These are phyloP conservation scores for Omphalotus olearius DNA, from an alignment of 1,284 basidiomycete species.

Conservation along the genomic window DNA sequence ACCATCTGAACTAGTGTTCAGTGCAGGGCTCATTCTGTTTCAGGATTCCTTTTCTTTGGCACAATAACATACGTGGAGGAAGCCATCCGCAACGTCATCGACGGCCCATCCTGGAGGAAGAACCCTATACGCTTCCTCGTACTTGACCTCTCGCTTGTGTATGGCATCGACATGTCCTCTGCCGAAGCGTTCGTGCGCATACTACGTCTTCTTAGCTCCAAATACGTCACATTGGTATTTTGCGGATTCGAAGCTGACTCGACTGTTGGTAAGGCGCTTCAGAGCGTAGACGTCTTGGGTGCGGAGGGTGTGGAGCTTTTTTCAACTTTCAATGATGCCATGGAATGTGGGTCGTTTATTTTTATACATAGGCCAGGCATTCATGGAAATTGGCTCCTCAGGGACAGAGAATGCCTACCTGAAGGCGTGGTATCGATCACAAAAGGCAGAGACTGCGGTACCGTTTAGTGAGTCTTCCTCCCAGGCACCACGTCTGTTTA, in stretches of 20 bases:
- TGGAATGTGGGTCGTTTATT: constrained; percentile 79
- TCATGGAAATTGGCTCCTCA: constrained; percentile 23
- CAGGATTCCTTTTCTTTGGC: constrained; percentile 93
- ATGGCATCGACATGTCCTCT: constrained; percentile 91
- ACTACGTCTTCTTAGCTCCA: constrained; percentile 76
- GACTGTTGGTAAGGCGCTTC: constrained; percentile 65
- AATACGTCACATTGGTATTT: constrained; percentile 81
- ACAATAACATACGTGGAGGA: constrained; percentile 89
- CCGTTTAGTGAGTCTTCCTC: constrained; percentile 28
- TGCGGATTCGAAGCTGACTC: constrained; percentile 76
- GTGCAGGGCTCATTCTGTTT: neutral
- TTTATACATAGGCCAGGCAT: neutral
- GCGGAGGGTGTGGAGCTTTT: constrained; percentile 82
- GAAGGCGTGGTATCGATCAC: constrained; percentile 67
- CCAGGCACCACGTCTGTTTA: neutral
- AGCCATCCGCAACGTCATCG: constrained; percentile 70
- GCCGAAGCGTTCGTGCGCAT: constrained; percentile 94
- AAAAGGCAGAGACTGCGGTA: constrained; percentile 47
- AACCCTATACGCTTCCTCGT: constrained; percentile 89
- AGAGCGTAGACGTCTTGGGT: constrained; percentile 63
- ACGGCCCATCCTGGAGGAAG: constrained; percentile 69
- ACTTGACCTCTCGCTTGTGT: constrained; percentile 82
- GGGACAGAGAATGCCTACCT: constrained; percentile 91
- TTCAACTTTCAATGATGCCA: constrained; percentile 80
- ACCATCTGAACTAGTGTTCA: neutral